Evolutionary conservation across 257 asterid genomes (phyloP).

Genomic region (Solanum habrochaites): DNA sequence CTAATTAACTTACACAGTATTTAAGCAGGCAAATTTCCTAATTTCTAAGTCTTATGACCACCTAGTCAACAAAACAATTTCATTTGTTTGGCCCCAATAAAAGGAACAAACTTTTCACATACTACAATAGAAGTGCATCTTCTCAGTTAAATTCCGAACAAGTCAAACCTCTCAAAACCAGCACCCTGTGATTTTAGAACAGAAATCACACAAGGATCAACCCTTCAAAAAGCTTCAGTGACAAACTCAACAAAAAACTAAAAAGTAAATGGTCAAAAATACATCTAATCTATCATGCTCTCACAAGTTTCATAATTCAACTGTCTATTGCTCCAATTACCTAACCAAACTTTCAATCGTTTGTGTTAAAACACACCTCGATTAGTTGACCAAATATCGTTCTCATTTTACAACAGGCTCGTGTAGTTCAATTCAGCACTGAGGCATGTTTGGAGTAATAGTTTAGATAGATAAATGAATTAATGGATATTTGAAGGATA

Average conservation of each 20-base stretch:
- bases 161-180: neutral
- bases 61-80: neutral
- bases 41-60: neutral
- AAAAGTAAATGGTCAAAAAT: neutral
- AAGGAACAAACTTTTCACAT: neutral
- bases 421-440: neutral
- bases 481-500: no score
- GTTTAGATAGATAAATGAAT: no score
- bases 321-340: neutral
- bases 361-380: neutral
- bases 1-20: neutral
- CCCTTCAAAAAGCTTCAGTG: neutral
- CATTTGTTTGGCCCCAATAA: neutral
- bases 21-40: neutral
- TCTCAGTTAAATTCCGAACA: neutral
- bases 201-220: neutral
- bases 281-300: neutral
- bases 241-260: neutral
- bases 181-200: neutral
- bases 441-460: neutral
- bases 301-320: neutral
- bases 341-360: accelerated
- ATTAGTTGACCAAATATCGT: neutral
- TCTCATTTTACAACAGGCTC: neutral
- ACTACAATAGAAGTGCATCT: neutral